These are phyloP conservation scores for Cystobasidium slooffiae DNA, from an alignment of 1,284 basidiomycete species.

Conservation along the genomic window DNA sequence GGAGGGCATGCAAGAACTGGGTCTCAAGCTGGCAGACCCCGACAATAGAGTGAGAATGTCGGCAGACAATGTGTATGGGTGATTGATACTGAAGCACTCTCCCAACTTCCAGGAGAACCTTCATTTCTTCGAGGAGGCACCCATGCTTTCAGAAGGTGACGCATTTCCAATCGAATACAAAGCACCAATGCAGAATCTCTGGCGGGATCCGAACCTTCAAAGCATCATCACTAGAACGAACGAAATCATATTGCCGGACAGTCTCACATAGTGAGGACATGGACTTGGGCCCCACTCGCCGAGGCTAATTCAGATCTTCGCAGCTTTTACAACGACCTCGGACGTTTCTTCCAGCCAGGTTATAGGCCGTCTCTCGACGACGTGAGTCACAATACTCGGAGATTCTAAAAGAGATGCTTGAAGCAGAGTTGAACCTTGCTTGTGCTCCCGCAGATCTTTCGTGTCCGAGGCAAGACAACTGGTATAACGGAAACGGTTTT, in stretches of 20 bases:
- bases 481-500: slow-evolving; percentile 95
- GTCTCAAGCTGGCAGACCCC: slow-evolving; percentile 62
- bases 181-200: slow-evolving; percentile 71
- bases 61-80: neutral
- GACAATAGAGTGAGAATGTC: slow-evolving; percentile 61
- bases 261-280: slow-evolving; percentile 63
- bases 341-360: slow-evolving; percentile 43
- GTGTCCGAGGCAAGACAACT: slow-evolving; percentile 81
- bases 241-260: slow-evolving; percentile 85
- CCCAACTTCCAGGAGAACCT: slow-evolving; percentile 56
- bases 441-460: slow-evolving; percentile 66
- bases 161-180: slow-evolving; percentile 71
- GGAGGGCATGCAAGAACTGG: slow-evolving; percentile 87
- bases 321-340: slow-evolving; percentile 72
- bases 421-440: slow-evolving; percentile 23
- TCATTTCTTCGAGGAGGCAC: slow-evolving; percentile 69
- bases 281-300: neutral
- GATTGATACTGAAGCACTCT: neutral
- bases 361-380: slow-evolving; percentile 75
- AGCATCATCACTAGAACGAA: slow-evolving; percentile 74
- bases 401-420: slow-evolving; percentile 57
- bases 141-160: slow-evolving; percentile 77
- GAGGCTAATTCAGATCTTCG: slow-evolving; percentile 10
- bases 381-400: slow-evolving; percentile 44
- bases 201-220: slow-evolving; percentile 77